Percentiles rank a stretch among this genome's conserved stretches.
Evolutionary conservation across 2,329 filamentous ascomycete genomes (phyloP).

Genomic region (Tolypocladium album): DNA sequence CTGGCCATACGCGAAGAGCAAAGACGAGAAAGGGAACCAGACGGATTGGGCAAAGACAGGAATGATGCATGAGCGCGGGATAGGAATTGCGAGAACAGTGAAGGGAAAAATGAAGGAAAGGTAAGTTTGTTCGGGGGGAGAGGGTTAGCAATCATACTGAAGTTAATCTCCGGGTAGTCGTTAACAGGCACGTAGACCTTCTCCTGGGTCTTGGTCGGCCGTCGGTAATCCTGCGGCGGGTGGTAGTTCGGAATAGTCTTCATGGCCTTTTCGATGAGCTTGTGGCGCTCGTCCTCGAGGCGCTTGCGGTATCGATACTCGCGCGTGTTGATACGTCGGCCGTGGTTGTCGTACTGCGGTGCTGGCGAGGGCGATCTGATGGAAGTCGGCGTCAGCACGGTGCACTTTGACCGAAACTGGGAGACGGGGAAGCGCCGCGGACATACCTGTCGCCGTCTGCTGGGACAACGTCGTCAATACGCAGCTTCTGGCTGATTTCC

Average conservation of each 20-base stretch:
- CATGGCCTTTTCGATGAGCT: slow-evolving; percentile 97
- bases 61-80: neutral
- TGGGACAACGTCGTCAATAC: slow-evolving; percentile 97
- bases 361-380: slow-evolving; percentile 84
- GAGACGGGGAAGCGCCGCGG: slow-evolving; percentile 15
- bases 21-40: neutral
- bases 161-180: slow-evolving; percentile 99
- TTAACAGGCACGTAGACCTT: slow-evolving; percentile 99
- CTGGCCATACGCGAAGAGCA: neutral
- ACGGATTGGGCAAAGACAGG: neutral
- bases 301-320: slow-evolving; percentile 98
- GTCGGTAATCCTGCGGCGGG: slow-evolving; percentile 94
- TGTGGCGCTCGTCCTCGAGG: slow-evolving; percentile 97
- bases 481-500: slow-evolving; percentile 97
- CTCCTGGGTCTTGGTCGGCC: slow-evolving; percentile 99
- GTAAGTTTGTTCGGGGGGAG: slow-evolving; percentile 50
- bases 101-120: slow-evolving; percentile 18
- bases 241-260: slow-evolving; percentile 99
- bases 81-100: slow-evolving; percentile 9
- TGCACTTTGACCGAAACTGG: neutral
- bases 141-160: slow-evolving; percentile 99
- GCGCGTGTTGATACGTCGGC: slow-evolving; percentile 96
- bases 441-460: slow-evolving; percentile 84
- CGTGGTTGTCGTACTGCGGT: slow-evolving; percentile 98
- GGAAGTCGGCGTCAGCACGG: slow-evolving; percentile 7